Evolutionary conservation across 2,329 filamentous ascomycete genomes (phyloP).

Genomic region (Basipetospora chlamydospora): DNA sequence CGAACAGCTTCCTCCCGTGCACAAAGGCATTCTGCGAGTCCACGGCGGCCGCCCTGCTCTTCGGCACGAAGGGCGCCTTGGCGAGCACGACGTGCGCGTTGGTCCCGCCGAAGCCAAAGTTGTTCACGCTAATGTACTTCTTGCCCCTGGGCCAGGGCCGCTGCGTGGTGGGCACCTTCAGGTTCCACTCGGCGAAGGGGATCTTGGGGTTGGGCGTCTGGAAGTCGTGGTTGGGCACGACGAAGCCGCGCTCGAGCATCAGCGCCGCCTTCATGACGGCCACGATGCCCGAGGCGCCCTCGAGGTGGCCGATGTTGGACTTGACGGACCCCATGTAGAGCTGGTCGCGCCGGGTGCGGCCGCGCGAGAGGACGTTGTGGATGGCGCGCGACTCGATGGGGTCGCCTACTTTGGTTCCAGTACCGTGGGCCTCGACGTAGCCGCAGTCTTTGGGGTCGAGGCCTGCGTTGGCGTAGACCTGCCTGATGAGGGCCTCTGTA

Average conservation of each 20-base stretch:
- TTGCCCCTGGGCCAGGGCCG: constrained; percentile 32
- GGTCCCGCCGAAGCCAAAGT: constrained; percentile 31
- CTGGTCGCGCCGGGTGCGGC: constrained; percentile 20
- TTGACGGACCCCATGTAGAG: constrained; percentile 34
- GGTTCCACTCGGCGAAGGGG: constrained; percentile 32
- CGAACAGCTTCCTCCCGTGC: constrained; percentile 23
- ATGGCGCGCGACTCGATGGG: constrained; percentile 38
- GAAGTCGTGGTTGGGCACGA: constrained; percentile 35
- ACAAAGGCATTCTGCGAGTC: background rate
- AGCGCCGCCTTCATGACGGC: constrained; percentile 36
- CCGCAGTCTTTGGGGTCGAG: constrained; percentile 16
- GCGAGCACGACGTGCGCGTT: constrained; percentile 29
- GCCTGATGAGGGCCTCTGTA: constrained; percentile 18
- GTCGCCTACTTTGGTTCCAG: constrained; percentile 40
- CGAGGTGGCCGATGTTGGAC: constrained; percentile 36
- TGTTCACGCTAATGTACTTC: constrained; percentile 34
- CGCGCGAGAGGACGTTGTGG: constrained; percentile 24
- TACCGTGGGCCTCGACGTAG: constrained; percentile 38
- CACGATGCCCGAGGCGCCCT: constrained; percentile 35
- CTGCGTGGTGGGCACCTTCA: constrained; percentile 29
- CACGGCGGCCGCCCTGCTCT: background rate
- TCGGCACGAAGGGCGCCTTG: constrained; percentile 18
- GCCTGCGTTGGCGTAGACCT: constrained; percentile 18
- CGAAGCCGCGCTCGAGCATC: constrained; percentile 34
- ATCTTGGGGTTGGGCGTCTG: constrained; percentile 33